Evolutionary conservation across 805 yeast species (phyloP), one percentile per base, ranked within the genome.

Genomic region (Hanseniaspora singularis): DNA sequence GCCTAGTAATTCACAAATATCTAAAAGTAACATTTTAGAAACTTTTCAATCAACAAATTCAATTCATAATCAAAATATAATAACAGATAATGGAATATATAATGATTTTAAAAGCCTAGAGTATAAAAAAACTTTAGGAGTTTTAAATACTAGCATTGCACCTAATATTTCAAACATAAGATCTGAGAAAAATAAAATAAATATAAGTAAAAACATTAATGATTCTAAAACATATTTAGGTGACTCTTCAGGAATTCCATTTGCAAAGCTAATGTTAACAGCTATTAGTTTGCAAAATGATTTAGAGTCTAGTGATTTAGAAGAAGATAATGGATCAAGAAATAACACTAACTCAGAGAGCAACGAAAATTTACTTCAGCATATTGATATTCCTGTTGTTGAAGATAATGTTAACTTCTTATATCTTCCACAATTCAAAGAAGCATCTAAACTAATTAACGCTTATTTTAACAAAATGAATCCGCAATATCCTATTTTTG

Each of bases 401-500:
- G 49, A 53, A 14, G 50, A 54, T 8, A 51, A 52, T 31, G 53
- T 53, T 26, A 57, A 62, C 36, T 49, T 55, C 2, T 38, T 56
- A 4, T 52, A 51, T 43, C 64, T 88, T 19, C 92, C 94, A 1
- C 71, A 82, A 1, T 84, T 83, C 54, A 65, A 68, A 19, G 72
- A 76, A 27, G 95, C 96, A 0, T 76, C 81, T 55, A 67, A 69
- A 42, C 70, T 82, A 37, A 56, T 86, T 8, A 70, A 76, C 31
- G 67, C 74, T 2, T 86, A 72, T 59, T 88, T 88, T 57, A 75
- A 81, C 18, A 87, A 81, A 55, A 74, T 88, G 14, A 87, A 88
- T 58, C 69, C 94, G 2, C 95, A 86, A 59, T 61, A 84, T 23
- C 96, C 96, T 0, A 70, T 88, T 3, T 63, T 87, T 40, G 95